A percentile compares a stretch with the other conserved stretches of the same genome.
Conservation (phyloP, 1,284 basidiomycete species). For the Boletellus dicymbophilus region DNA sequence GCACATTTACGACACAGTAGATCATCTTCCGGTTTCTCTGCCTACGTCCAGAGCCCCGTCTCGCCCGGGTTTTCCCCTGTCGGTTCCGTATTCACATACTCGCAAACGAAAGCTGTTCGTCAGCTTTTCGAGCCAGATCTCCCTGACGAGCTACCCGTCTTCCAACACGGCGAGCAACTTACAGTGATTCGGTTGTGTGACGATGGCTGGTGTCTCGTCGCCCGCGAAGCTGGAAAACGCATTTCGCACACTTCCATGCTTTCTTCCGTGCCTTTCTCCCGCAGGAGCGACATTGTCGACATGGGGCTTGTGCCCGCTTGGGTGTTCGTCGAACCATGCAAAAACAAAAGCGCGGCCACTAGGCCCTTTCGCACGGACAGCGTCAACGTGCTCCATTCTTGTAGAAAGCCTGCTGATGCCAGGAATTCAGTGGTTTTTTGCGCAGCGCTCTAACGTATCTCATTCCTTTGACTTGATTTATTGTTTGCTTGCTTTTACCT, state of each 20-base stretch:
- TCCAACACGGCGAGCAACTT: constrained; percentile 54
- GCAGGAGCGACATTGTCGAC: constrained; percentile 25
- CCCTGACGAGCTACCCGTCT: constrained; percentile 66
- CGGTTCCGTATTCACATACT: constrained; percentile 34
- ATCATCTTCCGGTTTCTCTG: constrained; percentile 25
- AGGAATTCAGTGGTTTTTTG: constrained; percentile 67
- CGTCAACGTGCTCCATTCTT: constrained; percentile 36
- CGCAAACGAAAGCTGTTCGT: constrained; percentile 52
- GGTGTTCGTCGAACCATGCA: constrained; percentile 65
- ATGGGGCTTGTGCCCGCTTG: constrained; percentile 72
- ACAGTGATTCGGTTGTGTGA: constrained; percentile 63
- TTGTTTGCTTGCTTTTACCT: background rate
- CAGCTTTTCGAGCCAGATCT: constrained; percentile 68
- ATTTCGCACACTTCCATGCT: no score
- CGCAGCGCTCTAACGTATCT: no score
- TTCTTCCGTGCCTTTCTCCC: no score
- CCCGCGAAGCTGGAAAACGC: constrained; percentile 52
- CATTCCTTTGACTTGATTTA: no score
- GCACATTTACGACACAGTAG: constrained; percentile 15
- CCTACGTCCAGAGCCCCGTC: constrained; percentile 15
- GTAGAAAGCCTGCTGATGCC: constrained; percentile 18
- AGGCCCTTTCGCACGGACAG: constrained; percentile 64
- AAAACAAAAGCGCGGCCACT: constrained; percentile 56
- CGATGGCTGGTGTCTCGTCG: constrained; percentile 77
- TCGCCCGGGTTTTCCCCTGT: constrained; percentile 27